Percentiles rank a stretch among this genome's conserved stretches.
Evolutionary conservation across 2,329 filamentous ascomycete species (phyloP).

Genomic region (Colletotrichum somersetense): DNA sequence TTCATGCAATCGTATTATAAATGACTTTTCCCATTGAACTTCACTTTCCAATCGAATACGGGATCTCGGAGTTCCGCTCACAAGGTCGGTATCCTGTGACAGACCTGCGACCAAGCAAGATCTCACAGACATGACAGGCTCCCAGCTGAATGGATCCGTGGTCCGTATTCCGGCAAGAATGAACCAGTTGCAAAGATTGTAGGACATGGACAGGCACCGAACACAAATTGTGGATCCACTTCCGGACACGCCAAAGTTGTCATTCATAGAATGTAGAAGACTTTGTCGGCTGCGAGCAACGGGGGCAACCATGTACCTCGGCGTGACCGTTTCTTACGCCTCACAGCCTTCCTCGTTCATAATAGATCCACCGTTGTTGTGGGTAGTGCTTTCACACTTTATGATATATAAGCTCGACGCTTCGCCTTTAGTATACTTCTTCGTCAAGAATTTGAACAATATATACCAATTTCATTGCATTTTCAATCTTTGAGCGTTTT

Average conservation of each 20-base stretch:
- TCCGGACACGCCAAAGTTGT: neutral
- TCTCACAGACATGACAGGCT: neutral
- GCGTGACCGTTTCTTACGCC: neutral
- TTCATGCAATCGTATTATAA: accelerated
- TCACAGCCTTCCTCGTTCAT: neutral
- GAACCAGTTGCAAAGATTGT: neutral
- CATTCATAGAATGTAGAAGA: too few species aligned
- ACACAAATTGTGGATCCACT: neutral
- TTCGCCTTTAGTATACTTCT: neutral
- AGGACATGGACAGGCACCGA: neutral
- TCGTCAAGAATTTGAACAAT: neutral
- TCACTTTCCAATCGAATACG: neutral
- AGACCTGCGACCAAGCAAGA: neutral
- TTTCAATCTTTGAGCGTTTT: neutral
- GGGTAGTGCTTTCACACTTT: neutral
- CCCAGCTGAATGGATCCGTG: too few species aligned
- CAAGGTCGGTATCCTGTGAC: neutral
- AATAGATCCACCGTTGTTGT: too few species aligned
- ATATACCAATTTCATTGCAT: neutral
- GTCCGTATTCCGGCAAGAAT: too few species aligned
- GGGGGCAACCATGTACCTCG: too few species aligned
- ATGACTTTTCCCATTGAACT: too few species aligned
- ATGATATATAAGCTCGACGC: slow-evolving; percentile 10
- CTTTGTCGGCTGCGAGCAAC: too few species aligned
- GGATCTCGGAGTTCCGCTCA: neutral